Conservation (phyloP, 148 eudicot species). For the Silene conica region DNA sequence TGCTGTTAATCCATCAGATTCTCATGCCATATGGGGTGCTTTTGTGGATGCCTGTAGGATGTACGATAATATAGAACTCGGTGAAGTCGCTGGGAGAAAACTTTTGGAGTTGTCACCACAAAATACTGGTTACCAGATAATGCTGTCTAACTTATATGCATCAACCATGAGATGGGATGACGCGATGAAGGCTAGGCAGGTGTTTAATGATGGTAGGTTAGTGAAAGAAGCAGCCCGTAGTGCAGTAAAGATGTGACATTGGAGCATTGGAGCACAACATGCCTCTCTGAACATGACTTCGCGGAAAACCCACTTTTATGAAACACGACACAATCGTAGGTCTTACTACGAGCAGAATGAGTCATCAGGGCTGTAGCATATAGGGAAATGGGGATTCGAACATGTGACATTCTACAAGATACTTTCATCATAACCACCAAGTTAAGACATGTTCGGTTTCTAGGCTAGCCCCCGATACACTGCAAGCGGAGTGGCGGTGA, state of each 20-base stretch:
- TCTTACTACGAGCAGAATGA: too few relatives aligned
- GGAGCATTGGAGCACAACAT: neutral
- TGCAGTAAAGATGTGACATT: conserved; percentile 8
- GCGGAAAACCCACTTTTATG: too few relatives aligned
- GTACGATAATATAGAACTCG: conserved; percentile 34
- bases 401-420: too few relatives aligned
- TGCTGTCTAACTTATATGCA: conserved; percentile 40
- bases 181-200: conserved; percentile 27
- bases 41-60: conserved; percentile 36
- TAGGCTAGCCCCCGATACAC: too few relatives aligned
- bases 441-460: too few relatives aligned
- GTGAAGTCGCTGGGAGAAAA: conserved; percentile 30
- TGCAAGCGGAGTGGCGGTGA: too few relatives aligned
- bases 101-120: conserved; percentile 24
- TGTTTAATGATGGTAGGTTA: conserved; percentile 27
- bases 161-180: conserved; percentile 35
- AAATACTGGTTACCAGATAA: conserved; percentile 32
- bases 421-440: too few relatives aligned
- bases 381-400: too few relatives aligned
- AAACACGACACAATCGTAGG: too few relatives aligned
- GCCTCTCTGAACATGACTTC: too few relatives aligned
- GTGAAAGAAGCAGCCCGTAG: conserved; percentile 31
- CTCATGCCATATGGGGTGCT: conserved; percentile 37
- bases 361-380: too few relatives aligned
- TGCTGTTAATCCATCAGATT: neutral